These are phyloP conservation scores for Tolypocladium ovalisporum DNA, from an alignment of 2,329 filamentous ascomycete species.

Conservation along the genomic window DNA sequence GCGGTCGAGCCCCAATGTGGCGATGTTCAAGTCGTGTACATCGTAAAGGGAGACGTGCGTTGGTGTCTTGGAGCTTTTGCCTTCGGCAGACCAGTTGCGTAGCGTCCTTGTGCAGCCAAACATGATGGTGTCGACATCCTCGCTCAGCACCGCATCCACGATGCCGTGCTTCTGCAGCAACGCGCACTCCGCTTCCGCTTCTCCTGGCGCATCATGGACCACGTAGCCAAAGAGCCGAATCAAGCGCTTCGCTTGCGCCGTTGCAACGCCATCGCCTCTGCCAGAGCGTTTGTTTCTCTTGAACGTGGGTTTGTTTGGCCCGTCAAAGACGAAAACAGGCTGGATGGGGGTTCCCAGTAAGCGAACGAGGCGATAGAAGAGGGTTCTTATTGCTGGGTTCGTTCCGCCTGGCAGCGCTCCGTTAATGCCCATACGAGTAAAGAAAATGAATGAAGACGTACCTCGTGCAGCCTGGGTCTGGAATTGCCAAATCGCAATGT, in stretches of 20 bases:
- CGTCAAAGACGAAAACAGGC: constrained; percentile 85
- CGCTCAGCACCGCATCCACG: constrained; percentile 87
- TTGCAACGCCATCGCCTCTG: constrained; percentile 54
- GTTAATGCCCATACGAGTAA: background rate
- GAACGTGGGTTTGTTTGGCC: constrained; percentile 71
- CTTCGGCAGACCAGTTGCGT: constrained; percentile 73
- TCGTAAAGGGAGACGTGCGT: constrained; percentile 84
- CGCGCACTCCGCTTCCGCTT: constrained; percentile 94
- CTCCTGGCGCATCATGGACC: constrained; percentile 78
- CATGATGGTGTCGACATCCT: constrained; percentile 97
- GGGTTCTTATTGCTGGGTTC: constrained; percentile 80
- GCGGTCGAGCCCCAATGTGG: constrained; percentile 54
- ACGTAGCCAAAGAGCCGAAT: constrained; percentile 78
- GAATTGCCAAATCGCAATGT: constrained; percentile 96
- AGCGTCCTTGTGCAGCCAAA: constrained; percentile 77
- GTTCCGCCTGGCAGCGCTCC: constrained; percentile 49
- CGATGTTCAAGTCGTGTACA: constrained; percentile 38
- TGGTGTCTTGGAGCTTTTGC: constrained; percentile 51
- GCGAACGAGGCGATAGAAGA: constrained; percentile 83
- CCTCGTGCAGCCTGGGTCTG: constrained; percentile 77
- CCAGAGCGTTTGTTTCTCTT: constrained; percentile 75
- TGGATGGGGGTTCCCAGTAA: constrained; percentile 69
- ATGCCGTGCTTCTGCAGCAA: constrained; percentile 69
- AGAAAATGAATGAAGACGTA: constrained; percentile 12
- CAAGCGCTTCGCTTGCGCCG: constrained; percentile 70